Conservation (phyloP, 345 rosid species). For the Lagerstroemia speciosa region DNA sequence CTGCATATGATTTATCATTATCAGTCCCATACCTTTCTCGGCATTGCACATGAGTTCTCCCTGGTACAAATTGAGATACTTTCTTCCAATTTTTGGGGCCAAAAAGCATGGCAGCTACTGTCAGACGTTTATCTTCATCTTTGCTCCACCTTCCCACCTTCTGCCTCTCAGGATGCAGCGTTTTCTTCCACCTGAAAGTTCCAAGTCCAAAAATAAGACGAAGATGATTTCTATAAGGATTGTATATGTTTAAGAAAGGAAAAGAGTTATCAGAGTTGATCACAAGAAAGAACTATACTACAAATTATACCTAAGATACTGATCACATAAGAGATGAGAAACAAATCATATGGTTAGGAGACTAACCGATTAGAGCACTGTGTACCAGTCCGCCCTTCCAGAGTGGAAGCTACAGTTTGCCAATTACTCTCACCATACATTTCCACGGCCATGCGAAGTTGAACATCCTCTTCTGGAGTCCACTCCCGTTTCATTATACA, state of each 20-base stretch:
- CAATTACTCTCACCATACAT: constrained; percentile 65
- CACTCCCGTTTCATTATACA: constrained; percentile 60
- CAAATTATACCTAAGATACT: background rate
- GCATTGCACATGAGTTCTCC: constrained; percentile 70
- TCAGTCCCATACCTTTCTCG: constrained; percentile 52
- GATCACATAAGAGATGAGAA: background rate
- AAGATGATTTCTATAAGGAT: background rate
- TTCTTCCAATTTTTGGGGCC: constrained; percentile 78
- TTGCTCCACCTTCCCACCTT: constrained; percentile 52
- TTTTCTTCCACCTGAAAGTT: constrained; percentile 65
- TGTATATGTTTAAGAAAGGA: background rate
- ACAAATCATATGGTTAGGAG: background rate
- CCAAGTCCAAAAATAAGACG: constrained; percentile 1
- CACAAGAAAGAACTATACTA: background rate
- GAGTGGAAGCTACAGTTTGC: constrained; percentile 73
- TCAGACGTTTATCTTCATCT: constrained; percentile 66
- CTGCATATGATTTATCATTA: constrained; percentile 4
- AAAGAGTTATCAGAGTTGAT: background rate
- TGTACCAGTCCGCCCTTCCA: constrained; percentile 67
- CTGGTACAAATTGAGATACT: constrained; percentile 72
- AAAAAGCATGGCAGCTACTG: constrained; percentile 72
- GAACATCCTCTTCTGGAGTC: constrained; percentile 79
- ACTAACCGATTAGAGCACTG: constrained; percentile 92
- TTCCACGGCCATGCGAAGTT: constrained; percentile 66
- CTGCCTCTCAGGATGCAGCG: constrained; percentile 50